These are phyloP conservation scores for Seiridium cupressi DNA, from an alignment of 2,329 filamentous ascomycete genomes.

Conservation along the genomic window DNA sequence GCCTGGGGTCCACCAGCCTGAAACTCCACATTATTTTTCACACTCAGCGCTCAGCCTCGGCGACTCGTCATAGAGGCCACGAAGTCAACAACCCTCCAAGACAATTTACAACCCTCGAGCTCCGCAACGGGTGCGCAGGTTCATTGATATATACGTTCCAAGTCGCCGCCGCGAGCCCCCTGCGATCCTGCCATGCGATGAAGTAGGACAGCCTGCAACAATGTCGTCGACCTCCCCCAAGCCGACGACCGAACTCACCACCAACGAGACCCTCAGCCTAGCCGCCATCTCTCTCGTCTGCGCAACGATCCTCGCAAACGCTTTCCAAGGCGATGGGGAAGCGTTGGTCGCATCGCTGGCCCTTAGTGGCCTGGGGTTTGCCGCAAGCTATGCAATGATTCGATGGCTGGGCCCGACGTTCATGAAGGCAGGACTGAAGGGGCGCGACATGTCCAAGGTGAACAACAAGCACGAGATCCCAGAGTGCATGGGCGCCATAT, in stretches of 20 bases:
- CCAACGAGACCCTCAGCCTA: slow-evolving; percentile 52
- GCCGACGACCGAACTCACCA: slow-evolving; percentile 42
- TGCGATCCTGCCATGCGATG: not conserved
- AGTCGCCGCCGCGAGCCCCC: not conserved
- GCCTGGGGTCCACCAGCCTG: not conserved
- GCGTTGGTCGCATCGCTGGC: slow-evolving; percentile 86
- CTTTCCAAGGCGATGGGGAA: slow-evolving; percentile 75
- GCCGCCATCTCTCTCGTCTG: slow-evolving; percentile 67
- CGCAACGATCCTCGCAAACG: slow-evolving; percentile 72
- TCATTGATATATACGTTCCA: too few species aligned
- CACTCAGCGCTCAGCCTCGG: not conserved
- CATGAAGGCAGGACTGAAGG: slow-evolving; percentile 83
- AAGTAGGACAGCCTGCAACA: not conserved
- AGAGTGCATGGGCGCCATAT: slow-evolving; percentile 94
- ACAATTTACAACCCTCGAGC: too few species aligned
- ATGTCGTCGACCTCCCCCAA: slow-evolving; percentile 11
- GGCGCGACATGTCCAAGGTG: slow-evolving; percentile 81
- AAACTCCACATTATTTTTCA: not conserved
- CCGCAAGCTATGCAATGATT: slow-evolving; percentile 80
- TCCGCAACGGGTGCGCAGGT: too few species aligned
- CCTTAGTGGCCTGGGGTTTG: slow-evolving; percentile 81
- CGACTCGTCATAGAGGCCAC: not conserved
- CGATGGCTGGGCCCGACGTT: slow-evolving; percentile 91
- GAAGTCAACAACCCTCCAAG: not conserved
- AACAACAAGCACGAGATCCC: slow-evolving; percentile 58